These are phyloP conservation scores for Penicillium goetzii DNA, from an alignment of 495 filamentous ascomycete genomes.

Conservation along the genomic window DNA sequence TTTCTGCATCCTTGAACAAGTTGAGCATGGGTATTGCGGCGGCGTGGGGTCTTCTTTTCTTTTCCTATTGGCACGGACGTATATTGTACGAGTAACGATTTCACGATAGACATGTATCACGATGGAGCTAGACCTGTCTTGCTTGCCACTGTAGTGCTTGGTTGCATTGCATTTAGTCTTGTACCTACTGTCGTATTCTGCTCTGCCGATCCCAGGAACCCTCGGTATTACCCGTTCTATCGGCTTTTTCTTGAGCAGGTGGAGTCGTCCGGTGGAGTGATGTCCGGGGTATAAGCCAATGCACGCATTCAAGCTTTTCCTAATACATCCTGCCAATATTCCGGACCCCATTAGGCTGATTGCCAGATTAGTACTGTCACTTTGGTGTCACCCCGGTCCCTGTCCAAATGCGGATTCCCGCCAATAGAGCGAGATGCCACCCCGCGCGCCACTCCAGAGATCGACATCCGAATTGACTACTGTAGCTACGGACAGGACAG, in stretches of 20 bases:
- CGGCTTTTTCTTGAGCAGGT: not conserved
- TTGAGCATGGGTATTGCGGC: constrained; percentile 17
- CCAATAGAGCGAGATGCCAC: constrained; percentile 9
- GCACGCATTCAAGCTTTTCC: not conserved
- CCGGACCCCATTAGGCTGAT: constrained; percentile 5
- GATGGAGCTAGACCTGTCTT: constrained; percentile 21
- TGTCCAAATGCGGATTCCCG: constrained; percentile 3
- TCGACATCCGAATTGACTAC: constrained; percentile 18
- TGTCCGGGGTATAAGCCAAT: not conserved
- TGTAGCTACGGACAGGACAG: not conserved
- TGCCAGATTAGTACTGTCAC: not conserved
- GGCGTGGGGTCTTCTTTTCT: constrained; percentile 12
- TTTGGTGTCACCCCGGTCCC: constrained; percentile 10
- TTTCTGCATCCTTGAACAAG: constrained; percentile 9
- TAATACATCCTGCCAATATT: not conserved
- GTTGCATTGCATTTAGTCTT: not conserved
- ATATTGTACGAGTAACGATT: constrained; percentile 50
- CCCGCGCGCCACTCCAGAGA: constrained; percentile 9
- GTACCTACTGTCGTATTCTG: not conserved
- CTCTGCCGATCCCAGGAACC: constrained; percentile 2
- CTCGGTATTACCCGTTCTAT: not conserved
- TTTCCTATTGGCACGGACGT: constrained; percentile 23
- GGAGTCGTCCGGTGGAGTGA: not conserved
- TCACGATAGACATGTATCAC: constrained; percentile 54
- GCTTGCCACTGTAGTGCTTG: constrained; percentile 15